Base-by-base conservation (phyloP, 768 basidiomycete species). In the Kwoniella sp. region DNA sequence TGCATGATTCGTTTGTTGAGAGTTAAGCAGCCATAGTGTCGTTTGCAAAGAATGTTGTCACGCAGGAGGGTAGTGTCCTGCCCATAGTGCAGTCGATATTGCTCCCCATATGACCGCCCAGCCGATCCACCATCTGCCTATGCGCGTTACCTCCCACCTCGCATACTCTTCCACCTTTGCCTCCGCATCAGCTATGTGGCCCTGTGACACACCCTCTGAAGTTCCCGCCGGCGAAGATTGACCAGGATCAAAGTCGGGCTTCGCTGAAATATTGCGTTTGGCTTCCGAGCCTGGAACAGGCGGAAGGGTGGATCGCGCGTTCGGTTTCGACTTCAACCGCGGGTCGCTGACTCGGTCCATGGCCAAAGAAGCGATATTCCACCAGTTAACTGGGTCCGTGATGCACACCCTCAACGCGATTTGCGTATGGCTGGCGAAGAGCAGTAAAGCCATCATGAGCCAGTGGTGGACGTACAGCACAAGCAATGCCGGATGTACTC, bases 51-150 rank as follows among this genome's bases (percentile, higher is more conserved):
- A 41, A 9, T 41, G 11, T 41, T 41, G 38, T 63, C 55, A 95
- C 0, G 94, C 95, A n/a, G 95, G 95, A 0, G 95, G 95, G 30
- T 95, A 84, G 75, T 93, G 94, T 1, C 86, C 85, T 1, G 84
- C 85, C 93, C 93, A 98, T 0, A 95, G 82, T 3, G 92, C 84
- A 22, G 88, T 78, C 12, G 87, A 87, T 20, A 88, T 72, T 1
- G 83, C 79, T 2, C 90, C 88, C 93, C 94, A 98, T 0, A 89
- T 67, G 0, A 89, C 75, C 60, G 86, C 87, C 91, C 93, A 99
- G 12, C 80, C 76, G 2, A 93, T 82, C 90, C 93, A 97, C 25
- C 65, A 50, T 79, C 78, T 83, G 2, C 87, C 89, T 75, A 80
- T 83, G 9, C 37, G 56, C 61, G 20, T 64, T 54, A 65, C 59